phyloP scores from a whole-genome alignment of 495 filamentous ascomycete species.

The Aspergillus bertholletiae region DNA sequence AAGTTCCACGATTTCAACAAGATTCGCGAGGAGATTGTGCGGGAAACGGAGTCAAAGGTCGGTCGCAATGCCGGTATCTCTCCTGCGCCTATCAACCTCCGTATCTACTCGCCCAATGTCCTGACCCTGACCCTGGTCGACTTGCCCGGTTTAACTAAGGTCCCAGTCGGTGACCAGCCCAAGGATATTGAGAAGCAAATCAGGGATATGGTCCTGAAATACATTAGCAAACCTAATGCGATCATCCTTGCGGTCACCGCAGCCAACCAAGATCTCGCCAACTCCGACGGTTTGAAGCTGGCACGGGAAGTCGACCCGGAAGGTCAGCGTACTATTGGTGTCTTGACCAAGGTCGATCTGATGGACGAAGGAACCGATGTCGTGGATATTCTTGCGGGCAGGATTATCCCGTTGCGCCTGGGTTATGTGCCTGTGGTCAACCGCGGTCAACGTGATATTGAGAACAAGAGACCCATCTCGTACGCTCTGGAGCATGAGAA shows the following conservation, averaged over 20 bases:
- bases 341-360: slow-evolving; percentile 97
- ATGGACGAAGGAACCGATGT: slow-evolving; percentile 99
- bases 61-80: slow-evolving; percentile 96
- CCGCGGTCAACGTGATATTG: slow-evolving; percentile 97
- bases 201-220: slow-evolving; percentile 96
- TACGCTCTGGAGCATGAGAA: slow-evolving; percentile 92
- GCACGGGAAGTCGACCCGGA: slow-evolving; percentile 97
- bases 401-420: slow-evolving; percentile 92
- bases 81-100: slow-evolving; percentile 90
- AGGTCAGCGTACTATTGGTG: slow-evolving; percentile 96
- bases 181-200: slow-evolving; percentile 98
- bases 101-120: slow-evolving; percentile 98
- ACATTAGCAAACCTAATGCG: slow-evolving; percentile 96
- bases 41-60: slow-evolving; percentile 95
- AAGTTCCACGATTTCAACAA: slow-evolving; percentile 99
- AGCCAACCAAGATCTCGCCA: slow-evolving; percentile 96
- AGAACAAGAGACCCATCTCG: slow-evolving; percentile 92
- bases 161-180: slow-evolving; percentile 97
- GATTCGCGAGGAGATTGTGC: slow-evolving; percentile 96
- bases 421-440: slow-evolving; percentile 99
- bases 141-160: slow-evolving; percentile 94
- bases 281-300: slow-evolving; percentile 96
- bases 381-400: slow-evolving; percentile 96
- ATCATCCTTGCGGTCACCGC: slow-evolving; percentile 96
- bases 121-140: slow-evolving; percentile 97